Evolutionary conservation across 2,329 filamentous ascomycete genomes (phyloP), one percentile per base, ranked within the genome.

Genomic region (Falciphora oryzae): DNA sequence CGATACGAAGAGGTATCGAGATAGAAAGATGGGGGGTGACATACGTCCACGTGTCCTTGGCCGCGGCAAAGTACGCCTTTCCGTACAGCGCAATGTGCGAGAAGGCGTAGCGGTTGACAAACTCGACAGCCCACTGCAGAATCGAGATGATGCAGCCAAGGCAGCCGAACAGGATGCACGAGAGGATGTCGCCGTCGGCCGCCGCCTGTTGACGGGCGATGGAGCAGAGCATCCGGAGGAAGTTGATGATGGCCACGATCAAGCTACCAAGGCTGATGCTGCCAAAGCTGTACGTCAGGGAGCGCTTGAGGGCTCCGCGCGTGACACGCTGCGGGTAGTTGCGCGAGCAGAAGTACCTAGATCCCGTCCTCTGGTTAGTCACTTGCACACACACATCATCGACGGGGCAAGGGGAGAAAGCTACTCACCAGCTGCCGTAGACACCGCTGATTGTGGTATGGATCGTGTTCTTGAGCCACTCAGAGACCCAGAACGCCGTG

Each of bases 51-150:
- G 92, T 96, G 70, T 92, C 91, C 77, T 96, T 97, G 50, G 93
- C 93, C 0, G 93, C 91, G 1, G 87, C 82, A 64, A 97, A 84
- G 73, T 97, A 98, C 0, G 90, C 79, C 75, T 96, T 96, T 25
- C 94, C 94, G 73, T 97, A 97, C 0, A 97, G 81, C 0, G 94
- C 93, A 72, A 98, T 96, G 73, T 97, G 92, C 35, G 88, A 93
- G 76, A 96, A 97, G 0, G 93, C 93, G 70, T 96, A 97, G 70
- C 92, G 87, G 77, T 98, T 98, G 77, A 97, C 82, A 72, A 97
- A 95, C 68, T 92, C 83, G 0, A 95, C 86, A 0, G 89, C 89
- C 93, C 94, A 97, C 69, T 97, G 86, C 2, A 97, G 78, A 2
- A 97, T 72, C 2, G 84, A 79, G 65, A 97, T 88, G 60, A 97